phyloP scores from a whole-genome alignment of 2,329 filamentous ascomycete species.

The Fusarium mundagurra region DNA sequence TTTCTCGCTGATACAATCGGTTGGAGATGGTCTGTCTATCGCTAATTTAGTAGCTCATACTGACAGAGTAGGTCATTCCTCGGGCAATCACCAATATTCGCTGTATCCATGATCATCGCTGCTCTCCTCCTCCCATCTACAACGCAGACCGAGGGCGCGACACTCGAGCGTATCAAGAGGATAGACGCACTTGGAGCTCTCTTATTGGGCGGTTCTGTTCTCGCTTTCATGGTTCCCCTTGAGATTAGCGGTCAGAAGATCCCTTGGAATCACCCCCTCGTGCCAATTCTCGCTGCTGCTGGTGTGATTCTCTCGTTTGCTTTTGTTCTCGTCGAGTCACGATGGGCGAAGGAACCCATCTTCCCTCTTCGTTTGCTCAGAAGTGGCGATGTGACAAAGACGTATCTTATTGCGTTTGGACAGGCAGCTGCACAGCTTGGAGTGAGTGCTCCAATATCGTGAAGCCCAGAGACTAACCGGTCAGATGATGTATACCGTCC shows the following conservation, averaged over 20 bases:
- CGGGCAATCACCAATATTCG: not conserved
- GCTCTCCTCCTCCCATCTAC: not conserved
- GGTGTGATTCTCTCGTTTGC: conserved; percentile 52
- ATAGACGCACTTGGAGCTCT: conserved; percentile 66
- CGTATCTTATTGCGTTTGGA: conserved; percentile 63
- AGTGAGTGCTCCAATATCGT: not conserved
- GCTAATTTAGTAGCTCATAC: rapidly evolving
- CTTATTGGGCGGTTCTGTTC: conserved; percentile 64
- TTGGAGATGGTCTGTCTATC: conserved; percentile 61
- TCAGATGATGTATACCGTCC: conserved; percentile 68
- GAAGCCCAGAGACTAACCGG: not conserved
- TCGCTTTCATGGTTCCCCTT: conserved; percentile 61
- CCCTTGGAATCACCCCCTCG: conserved; percentile 58
- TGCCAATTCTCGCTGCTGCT: conserved; percentile 50
- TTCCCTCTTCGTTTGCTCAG: conserved; percentile 65
- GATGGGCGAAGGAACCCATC: conserved; percentile 63
- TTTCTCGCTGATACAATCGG: conserved; percentile 69
- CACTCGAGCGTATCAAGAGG: conserved; percentile 13
- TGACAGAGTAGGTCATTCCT: conserved; percentile 56
- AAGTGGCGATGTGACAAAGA: conserved; percentile 61
- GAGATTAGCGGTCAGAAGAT: conserved; percentile 64
- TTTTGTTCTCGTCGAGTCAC: conserved; percentile 57
- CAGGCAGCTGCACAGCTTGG: conserved; percentile 63
- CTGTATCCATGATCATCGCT: not conserved
- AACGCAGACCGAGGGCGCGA: not conserved